Base-by-base conservation (phyloP, 2,329 filamentous ascomycete species). In the Exophiala sp. region DNA sequence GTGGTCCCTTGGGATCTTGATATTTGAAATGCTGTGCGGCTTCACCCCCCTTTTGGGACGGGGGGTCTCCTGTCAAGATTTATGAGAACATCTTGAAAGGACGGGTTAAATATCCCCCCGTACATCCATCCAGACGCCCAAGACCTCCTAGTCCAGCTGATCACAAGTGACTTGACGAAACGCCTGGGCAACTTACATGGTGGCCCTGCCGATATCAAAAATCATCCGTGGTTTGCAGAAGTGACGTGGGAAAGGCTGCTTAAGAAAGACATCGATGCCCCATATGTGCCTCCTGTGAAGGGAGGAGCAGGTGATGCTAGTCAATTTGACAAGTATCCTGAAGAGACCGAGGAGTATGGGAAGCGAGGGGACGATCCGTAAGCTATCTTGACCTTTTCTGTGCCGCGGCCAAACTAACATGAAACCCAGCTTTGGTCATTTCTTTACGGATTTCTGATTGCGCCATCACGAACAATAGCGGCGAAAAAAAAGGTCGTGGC, bases 11-110 rank as follows among this genome's bases (percentile, higher is more conserved):
- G 93, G 93, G 39, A 97, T 98, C 66, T 75, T 98, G 61, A 97
- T 98, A 68, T 98, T 96, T 69, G 93, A 98, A 76, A 98, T 98
- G 93, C 80, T 98, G 30, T 97, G 93, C 66, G 93, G 93, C 22
- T 98, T 96, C 71, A 98, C 93, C 3, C 93, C n/a, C 93, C 3
- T 98, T 98, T 75, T 98, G 93, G 91, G 93, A 98, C 68, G 88
- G 87, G 62, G 93, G 91, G 48, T 95, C 88, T 38, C 91, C 93
- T 2, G 95, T 98, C 81, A 96, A 95, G 72, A 98, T 98, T 64
- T 98, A 98, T 73, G 93, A 98, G 74, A 98, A 98, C 68, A 98
- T 98, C 64, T 80, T 98, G 58, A 90, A 89, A 65, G 93, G 91
- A 53, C 85, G 86, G 62, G 87, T 98, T 69, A 97, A 96, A 72